These are phyloP conservation scores for Beta lomatogona DNA, from an alignment of 179 eudicot genomes.

Conservation along the genomic window DNA sequence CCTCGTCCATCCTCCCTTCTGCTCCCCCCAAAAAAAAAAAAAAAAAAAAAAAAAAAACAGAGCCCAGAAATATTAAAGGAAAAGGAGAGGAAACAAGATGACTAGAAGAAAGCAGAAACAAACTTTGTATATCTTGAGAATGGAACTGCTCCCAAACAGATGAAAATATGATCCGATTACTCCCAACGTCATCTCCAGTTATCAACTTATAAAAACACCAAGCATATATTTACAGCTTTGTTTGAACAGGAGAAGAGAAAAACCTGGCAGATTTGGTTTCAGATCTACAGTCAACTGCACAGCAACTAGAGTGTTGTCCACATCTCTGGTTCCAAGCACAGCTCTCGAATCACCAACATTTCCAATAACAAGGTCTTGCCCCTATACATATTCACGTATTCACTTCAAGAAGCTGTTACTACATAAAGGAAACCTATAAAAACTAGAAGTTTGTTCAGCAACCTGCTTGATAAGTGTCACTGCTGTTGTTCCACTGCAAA, in stretches of 20 bases:
- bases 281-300: constrained; percentile 94
- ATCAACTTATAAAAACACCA: not conserved
- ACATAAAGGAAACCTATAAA: not conserved
- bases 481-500: constrained; percentile 94
- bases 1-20: too few species aligned
- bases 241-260: constrained; percentile 15
- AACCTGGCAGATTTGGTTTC: constrained; percentile 94
- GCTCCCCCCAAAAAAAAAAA: too few species aligned
- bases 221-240: not conserved
- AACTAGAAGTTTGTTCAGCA: not conserved
- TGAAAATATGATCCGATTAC: not conserved
- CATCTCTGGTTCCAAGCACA: constrained; percentile 72
- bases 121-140: not conserved
- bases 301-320: constrained; percentile 55
- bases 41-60: too few species aligned
- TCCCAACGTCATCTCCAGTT: not conserved
- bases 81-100: too few species aligned
- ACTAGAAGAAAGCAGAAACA: not conserved
- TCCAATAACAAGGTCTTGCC: constrained; percentile 79
- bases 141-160: not conserved
- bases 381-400: constrained; percentile 41
- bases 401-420: not conserved
- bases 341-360: constrained; percentile 94
- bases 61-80: too few species aligned
- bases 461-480: constrained; percentile 86